Evolutionary conservation across 2,329 filamentous ascomycete species (phyloP).

Genomic region (Exophiala phaeomuriformis): DNA sequence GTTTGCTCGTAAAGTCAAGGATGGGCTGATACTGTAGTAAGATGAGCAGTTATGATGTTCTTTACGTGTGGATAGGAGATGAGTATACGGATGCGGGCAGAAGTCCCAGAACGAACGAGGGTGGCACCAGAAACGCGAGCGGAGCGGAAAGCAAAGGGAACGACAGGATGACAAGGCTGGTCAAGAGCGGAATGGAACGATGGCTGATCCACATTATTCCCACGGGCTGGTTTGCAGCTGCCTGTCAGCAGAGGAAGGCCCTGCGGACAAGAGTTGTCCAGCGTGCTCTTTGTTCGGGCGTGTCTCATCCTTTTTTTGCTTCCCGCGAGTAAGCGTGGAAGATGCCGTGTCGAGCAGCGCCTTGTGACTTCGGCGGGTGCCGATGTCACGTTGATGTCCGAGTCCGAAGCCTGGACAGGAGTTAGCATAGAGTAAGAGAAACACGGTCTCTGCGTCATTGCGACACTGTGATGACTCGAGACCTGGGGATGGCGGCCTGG

Average conservation of each 20-base stretch:
- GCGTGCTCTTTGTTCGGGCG: neutral
- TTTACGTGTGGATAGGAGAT: neutral
- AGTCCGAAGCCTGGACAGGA: neutral
- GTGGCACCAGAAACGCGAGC: neutral
- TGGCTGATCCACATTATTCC: neutral
- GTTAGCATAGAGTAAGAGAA: neutral
- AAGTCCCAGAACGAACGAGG: no score
- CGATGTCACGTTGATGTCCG: neutral
- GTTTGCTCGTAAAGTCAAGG: no score
- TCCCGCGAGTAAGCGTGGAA: neutral
- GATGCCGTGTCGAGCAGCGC: neutral
- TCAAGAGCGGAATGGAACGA: neutral
- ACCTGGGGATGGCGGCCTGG: neutral
- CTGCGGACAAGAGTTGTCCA: no score
- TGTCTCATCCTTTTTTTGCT: neutral
- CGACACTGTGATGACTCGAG: neutral
- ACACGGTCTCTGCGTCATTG: neutral
- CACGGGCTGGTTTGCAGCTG: neutral
- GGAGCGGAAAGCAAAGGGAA: neutral
- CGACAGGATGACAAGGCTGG: neutral
- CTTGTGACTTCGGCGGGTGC: neutral
- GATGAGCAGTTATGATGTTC: neutral
- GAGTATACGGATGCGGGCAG: neutral
- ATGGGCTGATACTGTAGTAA: no score
- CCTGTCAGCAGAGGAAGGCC: no score